Percentiles rank a stretch among this genome's conserved stretches.
These are phyloP conservation scores for Talaromyces sp. DNA, from an alignment of 2,329 filamentous ascomycete species.

Conservation along the genomic window DNA sequence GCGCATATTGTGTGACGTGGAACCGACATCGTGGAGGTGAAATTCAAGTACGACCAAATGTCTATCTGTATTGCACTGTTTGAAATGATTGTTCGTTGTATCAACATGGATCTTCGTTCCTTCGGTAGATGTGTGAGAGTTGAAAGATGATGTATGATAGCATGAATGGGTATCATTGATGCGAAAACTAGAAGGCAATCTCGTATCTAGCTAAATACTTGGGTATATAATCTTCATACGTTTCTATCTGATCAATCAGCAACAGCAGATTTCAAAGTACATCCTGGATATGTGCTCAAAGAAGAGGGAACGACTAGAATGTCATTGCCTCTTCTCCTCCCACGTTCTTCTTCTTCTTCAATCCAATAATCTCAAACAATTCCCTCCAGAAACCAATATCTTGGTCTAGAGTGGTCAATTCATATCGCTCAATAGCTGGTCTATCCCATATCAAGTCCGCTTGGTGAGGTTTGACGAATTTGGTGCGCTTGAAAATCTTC, in stretches of 20 bases:
- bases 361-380: background rate
- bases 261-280: too few species aligned
- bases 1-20: too few species aligned
- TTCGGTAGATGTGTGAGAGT: too few species aligned
- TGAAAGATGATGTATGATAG: background rate
- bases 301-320: background rate
- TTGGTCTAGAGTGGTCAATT: slow-evolving; percentile 11
- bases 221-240: background rate
- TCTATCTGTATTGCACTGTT: background rate
- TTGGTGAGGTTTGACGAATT: slow-evolving; percentile 51
- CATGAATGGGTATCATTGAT: background rate
- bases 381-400: slow-evolving; percentile 13
- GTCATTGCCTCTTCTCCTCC: background rate
- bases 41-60: too few species aligned
- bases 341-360: slow-evolving; percentile 2
- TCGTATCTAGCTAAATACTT: background rate
- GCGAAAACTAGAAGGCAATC: background rate
- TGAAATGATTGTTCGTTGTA: background rate
- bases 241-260: background rate
- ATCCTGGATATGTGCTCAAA: background rate
- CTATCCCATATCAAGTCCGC: slow-evolving; percentile 67
- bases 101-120: too few species aligned
- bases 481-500: slow-evolving; percentile 53
- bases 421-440: slow-evolving; percentile 61
- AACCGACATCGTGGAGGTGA: too few species aligned